Base-by-base conservation (phyloP, 75 land plant genomes). In the Picea sitchensis region DNA sequence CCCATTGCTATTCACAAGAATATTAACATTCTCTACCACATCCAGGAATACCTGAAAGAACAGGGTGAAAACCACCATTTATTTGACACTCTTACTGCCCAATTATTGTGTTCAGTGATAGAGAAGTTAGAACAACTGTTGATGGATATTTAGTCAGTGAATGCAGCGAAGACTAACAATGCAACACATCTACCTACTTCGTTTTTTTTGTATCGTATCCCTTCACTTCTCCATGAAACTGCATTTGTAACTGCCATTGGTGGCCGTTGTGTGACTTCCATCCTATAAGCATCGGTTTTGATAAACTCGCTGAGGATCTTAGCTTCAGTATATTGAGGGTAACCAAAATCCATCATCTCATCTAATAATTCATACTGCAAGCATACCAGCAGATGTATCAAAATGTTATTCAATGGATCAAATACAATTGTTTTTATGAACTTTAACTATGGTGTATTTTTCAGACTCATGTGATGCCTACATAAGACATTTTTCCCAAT, bases 311-410 rank as follows among this genome's bases (percentile, higher is more conserved):
- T 88, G 0, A 88, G 75, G 75, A 88, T 88, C 71, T 85, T 88
- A 60, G 87, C 89, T 73, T 88, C 87, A 36, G 87, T 85, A 74
- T 82, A 85, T 77, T 87, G 89, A 47, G 89, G 89, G 67, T 87
- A 85, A 32, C 89, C 89, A 80, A 85, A 88, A 59, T 88, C 87
- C 89, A 88, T 88, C 84, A 88, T 85, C 77, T 88, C 73, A 88
- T 98, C 99, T 59, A 98, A 89, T 63, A 98, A 80, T 85, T 98
- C 99, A 84, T 98, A 98, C 99, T 98, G 90, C 79, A 65, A 73
- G 51, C 31, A 65, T 61, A 5, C 2, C 38, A 67, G 20, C 47
- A 30, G 23, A 62, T 62, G n/a, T 12, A 62, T 62, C 20, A 21
- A 62, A 62, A 62, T 62, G 56, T 51, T 51, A 51, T 9, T 51